phyloP scores from a whole-genome alignment of 2,329 filamentous ascomycete species.

The Colletotrichum shisoi region DNA sequence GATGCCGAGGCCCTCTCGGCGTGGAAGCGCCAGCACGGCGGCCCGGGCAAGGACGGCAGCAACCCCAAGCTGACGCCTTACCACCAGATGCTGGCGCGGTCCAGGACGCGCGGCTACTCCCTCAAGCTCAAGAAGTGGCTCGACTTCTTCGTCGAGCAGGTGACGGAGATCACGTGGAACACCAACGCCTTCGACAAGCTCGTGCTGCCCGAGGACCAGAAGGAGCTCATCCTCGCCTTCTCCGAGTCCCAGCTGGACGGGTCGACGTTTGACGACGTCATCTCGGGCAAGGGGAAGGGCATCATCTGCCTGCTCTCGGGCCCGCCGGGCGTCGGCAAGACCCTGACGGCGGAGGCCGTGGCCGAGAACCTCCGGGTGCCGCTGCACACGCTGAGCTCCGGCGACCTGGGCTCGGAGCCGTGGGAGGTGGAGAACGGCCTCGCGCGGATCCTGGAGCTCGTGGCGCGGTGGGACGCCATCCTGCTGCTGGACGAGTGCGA shows the following conservation, averaged over 20 bases:
- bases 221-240: constrained; percentile 61
- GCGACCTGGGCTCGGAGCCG: constrained; percentile 74
- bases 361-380: constrained; percentile 60
- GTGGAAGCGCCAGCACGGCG: constrained; percentile 41
- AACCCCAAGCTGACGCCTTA: constrained; percentile 46
- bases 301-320: constrained; percentile 60
- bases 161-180: constrained; percentile 58
- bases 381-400: constrained; percentile 64
- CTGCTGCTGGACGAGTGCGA: constrained; percentile 53
- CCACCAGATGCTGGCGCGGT: constrained; percentile 48
- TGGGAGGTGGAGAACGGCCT: constrained; percentile 71
- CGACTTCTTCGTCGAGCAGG: constrained; percentile 58
- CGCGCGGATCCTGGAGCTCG: constrained; percentile 65
- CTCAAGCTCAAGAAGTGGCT: constrained; percentile 59
- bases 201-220: constrained; percentile 59
- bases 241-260: constrained; percentile 57
- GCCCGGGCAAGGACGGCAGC: constrained; percentile 43
- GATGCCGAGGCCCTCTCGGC: constrained; percentile 46
- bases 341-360: constrained; percentile 58
- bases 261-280: constrained; percentile 60
- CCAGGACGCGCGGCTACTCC: constrained; percentile 56
- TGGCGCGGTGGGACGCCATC: constrained; percentile 60
- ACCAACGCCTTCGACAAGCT: constrained; percentile 58
- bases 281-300: constrained; percentile 60
- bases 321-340: constrained; percentile 60